Base-by-base conservation (phyloP, 1,284 basidiomycete genomes). In the Fomitopsis pinicola region DNA sequence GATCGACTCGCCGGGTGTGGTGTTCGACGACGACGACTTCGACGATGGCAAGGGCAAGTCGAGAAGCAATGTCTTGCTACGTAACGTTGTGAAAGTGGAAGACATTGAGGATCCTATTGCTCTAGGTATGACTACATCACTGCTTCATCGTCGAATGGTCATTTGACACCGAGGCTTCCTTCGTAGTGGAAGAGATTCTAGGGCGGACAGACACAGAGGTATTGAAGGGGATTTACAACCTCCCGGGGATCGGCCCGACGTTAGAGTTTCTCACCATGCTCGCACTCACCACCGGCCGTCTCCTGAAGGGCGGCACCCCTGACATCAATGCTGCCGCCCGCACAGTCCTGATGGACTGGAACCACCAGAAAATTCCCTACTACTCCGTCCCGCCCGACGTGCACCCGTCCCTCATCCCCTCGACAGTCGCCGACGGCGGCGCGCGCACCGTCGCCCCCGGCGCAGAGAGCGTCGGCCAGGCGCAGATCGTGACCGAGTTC, bases 1-100 rank as follows among this genome's bases (percentile, higher is more conserved):
- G 33, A 82, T 99, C 14, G 97, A 99, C 76, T 98, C 95, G 56
- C 97, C 97, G 0, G 97, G 97, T 64, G 95, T 99, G 35, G 92
- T 98, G 1, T 94, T 94, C 66, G 92, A 95, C 66, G 92, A 91
- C 64, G 82, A 88, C 63, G 77, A 82, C 61, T 70, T 77, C 58
- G 71, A 77, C 63, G 74, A 82, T 67, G 76, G 80, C 55, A 80
- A 82, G 70, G 80, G 81, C 36, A 77, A 76, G 62, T 82, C 82
- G 68, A 88, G 80, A 74, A 82, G 79, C 4, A 91, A 88, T 67
- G 80, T 95, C 19, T 80, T 95, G 46, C 80, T 98, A n/a, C 81
- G 95, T 38, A 98, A 98, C 68, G 95, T 95, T 54, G 82, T 98
- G 67, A 96, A 92, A 73, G 91, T 96, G 0, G 97, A 98, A 73